Percentiles rank a stretch among this genome's conserved stretches.
Evolutionary conservation across 805 yeast species (phyloP).

Genomic region (Candida sphagnicola): DNA sequence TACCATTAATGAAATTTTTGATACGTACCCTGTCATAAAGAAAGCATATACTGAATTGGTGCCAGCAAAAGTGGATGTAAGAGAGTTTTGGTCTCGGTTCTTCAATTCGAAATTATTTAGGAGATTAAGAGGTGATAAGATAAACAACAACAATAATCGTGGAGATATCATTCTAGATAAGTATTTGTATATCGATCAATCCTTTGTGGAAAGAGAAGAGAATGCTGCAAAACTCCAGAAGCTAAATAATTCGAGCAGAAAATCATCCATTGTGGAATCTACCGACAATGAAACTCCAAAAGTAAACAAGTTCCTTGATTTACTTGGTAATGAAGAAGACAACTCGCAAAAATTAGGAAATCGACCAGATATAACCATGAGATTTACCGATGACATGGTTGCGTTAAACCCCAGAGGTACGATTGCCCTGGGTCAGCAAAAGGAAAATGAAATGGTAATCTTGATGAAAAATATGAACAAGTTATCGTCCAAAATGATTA

Average conservation of each 20-base stretch:
- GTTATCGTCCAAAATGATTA: slow-evolving; percentile 75
- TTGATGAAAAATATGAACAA: slow-evolving; percentile 87
- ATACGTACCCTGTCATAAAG: slow-evolving; percentile 87
- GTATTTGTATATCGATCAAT: slow-evolving; percentile 70
- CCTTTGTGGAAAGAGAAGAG: slow-evolving; percentile 38
- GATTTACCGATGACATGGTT: slow-evolving; percentile 43
- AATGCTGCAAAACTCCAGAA: slow-evolving; percentile 13
- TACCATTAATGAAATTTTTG: slow-evolving; percentile 82
- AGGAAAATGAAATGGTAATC: slow-evolving; percentile 63
- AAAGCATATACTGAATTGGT: slow-evolving; percentile 88
- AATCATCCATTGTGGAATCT: background rate
- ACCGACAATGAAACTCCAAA: slow-evolving; percentile 26
- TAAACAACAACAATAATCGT: slow-evolving; percentile 63
- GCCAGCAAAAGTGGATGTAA: slow-evolving; percentile 75
- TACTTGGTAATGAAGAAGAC: slow-evolving; percentile 78
- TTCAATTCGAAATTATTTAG: slow-evolving; percentile 87
- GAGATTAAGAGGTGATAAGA: slow-evolving; percentile 82
- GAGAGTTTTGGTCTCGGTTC: slow-evolving; percentile 94
- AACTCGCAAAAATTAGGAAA: slow-evolving; percentile 75
- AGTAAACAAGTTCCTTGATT: slow-evolving; percentile 70
- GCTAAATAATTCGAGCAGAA: background rate
- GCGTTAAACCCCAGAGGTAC: background rate
- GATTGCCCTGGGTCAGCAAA: slow-evolving; percentile 9
- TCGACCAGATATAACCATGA: slow-evolving; percentile 87
- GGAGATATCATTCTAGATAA: slow-evolving; percentile 84